Evolutionary conservation across 2,329 filamentous ascomycete species (phyloP), one percentile per base, ranked within the genome.

Genomic region (Aureobasidium sp.): DNA sequence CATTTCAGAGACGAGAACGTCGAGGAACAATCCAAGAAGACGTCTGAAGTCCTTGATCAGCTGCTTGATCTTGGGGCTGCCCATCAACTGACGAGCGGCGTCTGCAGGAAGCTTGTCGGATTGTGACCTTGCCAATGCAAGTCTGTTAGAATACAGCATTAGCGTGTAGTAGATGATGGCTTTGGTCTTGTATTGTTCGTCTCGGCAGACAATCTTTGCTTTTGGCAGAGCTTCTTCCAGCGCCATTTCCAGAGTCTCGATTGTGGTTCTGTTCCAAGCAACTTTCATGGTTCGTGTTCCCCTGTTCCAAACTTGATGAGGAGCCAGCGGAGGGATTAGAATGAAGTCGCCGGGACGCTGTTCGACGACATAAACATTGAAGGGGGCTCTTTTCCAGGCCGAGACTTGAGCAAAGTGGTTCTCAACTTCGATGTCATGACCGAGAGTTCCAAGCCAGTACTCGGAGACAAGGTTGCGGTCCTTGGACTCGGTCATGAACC

Each of bases 141-240:
- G 75, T 29, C 83, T 71, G 6, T 72, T 72, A 1, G 80, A 81
- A 70, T 97, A 97, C 68, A 91, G 94, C 11, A 87, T 77, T 3
- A 97, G 79, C 0, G 91, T 90, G 70, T 87, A 96, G 72, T 92
- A 96, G 46, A 96, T 81, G 61, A 97, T 96, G 5, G 92, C 90
- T 72, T 97, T 97, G 76, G 95, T 96, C 73, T 97, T 97, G 78
- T 99, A 99, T 72, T 97, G 93, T 71, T 99, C 94, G 66, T 99
- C 94, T 38, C 94, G 88, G 70, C 94, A 97, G 2, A 97, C 93
- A 66, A 96, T 83, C 13, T 91, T 84, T 10, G 92, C 90, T 67
- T 91, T 90, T 0, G 92, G 91, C 2, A 99, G 79, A 0, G 93
- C 91, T 75, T 97, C 94, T 62, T 85, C 82, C 21, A 97, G 73